Base-by-base conservation (phyloP, 2,329 filamentous ascomycete species). In the Graphium sp. region DNA sequence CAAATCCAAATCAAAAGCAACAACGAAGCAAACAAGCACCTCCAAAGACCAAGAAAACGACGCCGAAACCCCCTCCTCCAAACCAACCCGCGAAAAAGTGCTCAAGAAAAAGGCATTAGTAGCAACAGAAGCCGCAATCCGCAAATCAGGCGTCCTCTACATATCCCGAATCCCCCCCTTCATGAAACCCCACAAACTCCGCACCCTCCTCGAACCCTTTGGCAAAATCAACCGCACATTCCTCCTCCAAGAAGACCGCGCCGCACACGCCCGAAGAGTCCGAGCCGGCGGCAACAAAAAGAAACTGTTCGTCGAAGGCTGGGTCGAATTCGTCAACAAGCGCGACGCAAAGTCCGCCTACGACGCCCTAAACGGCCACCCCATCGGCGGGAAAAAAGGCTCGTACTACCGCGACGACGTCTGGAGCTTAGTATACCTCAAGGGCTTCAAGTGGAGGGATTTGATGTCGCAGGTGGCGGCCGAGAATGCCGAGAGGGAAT, bases 331-430 rank as follows among this genome's bases (percentile, higher is more conserved):
- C 42, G 50, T 71, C 20, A 62, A 65, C 36, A 89, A 89, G 50
- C 63, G 64, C 37, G 74, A 85, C 36, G 82, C 82, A 20, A 83
- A 85, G 48, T 58, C 67, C n/a, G 75, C 70, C 0, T 79, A 74
- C 28, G 76, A 82, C 39, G 62, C 78, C 16, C 58, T 91, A 28
- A 91, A 91, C 45, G 76, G 77, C 23, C 68, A 67, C 36, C 80
- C 66, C 9, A 79, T 89, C 34, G 81, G 81, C 28, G 82, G 82
- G 16, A 85, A 85, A 55, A 91, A 91, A 55, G 67, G 80, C 9
- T 69, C 66, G 27, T 83, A 79, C 47, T 91, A 87, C 55, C 71
- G 79, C 41, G 82, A 91, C 47, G 82, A 91, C 47, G 65, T 91
- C 24, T 91, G 82, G 82, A 85, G 78, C 41, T 56, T 89, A 36